phyloP scores from a whole-genome alignment of 1,284 basidiomycete species.

The Phlebopus sp. region DNA sequence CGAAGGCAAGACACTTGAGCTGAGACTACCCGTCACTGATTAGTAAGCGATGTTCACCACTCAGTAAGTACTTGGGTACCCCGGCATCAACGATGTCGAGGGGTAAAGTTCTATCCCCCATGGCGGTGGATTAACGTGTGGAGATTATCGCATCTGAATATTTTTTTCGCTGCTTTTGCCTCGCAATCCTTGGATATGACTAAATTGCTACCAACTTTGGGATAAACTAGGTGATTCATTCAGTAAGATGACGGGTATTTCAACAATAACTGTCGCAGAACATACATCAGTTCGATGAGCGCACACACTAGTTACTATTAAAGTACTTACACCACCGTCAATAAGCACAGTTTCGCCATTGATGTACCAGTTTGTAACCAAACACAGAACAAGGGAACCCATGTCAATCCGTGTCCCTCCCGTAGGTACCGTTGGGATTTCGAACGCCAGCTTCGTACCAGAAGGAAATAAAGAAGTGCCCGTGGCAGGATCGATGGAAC shows the following conservation, averaged over 20 bases:
- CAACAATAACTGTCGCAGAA: neutral
- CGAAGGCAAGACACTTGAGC: neutral
- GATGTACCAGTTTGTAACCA: conserved; percentile 49
- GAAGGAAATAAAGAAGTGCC: conserved; percentile 34
- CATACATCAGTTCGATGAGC: neutral
- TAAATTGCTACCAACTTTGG: neutral
- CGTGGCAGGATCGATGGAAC: conserved; percentile 24
- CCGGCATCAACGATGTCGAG: too few species aligned
- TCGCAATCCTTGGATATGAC: neutral
- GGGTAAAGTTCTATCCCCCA: too few species aligned
- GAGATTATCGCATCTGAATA: conserved; percentile 31
- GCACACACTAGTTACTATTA: neutral
- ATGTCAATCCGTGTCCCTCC: conserved; percentile 42
- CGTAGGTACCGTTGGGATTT: conserved; percentile 34
- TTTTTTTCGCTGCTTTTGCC: conserved; percentile 21
- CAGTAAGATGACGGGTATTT: conserved; percentile 6
- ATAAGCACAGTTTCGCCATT: conserved; percentile 53
- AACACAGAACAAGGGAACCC: conserved; percentile 43
- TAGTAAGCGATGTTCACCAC: too few species aligned
- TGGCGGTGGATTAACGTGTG: too few species aligned
- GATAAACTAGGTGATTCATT: neutral
- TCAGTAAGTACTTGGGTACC: too few species aligned
- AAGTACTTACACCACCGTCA: conserved; percentile 45
- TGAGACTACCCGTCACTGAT: too few species aligned
- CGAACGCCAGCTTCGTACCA: conserved; percentile 24